Conservation (phyloP, 345 rosid genomes). For the Geranium rotundifolium region DNA sequence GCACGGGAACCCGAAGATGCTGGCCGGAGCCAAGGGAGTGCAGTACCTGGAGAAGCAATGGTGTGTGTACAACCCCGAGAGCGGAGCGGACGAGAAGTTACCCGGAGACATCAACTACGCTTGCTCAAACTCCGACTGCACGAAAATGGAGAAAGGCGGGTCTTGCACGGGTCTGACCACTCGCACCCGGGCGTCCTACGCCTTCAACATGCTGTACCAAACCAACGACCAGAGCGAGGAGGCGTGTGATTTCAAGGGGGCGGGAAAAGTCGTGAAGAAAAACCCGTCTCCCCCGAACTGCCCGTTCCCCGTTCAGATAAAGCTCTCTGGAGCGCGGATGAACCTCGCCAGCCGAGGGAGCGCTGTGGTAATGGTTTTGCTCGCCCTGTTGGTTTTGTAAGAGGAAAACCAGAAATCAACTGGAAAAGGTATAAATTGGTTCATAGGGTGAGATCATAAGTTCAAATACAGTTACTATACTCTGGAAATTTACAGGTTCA, state of each 20-base stretch:
- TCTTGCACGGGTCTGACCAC: slow-evolving; percentile 31
- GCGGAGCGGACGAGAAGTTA: slow-evolving; percentile 1
- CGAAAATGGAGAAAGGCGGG: slow-evolving; percentile 23
- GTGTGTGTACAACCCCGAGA: slow-evolving; percentile 35
- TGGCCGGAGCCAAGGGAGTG: slow-evolving; percentile 50
- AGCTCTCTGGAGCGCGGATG: slow-evolving; percentile 23
- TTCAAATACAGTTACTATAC: no score
- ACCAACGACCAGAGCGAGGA: slow-evolving; percentile 37
- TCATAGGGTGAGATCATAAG: no score
- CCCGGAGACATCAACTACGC: slow-evolving; percentile 30
- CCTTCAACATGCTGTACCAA: slow-evolving; percentile 70
- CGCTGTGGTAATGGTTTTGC: no score
- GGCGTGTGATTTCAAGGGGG: slow-evolving; percentile 58
- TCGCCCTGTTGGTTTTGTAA: no score
- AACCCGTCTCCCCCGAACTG: slow-evolving; percentile 37
- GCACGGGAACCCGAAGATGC: slow-evolving; percentile 31
- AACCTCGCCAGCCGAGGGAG: slow-evolving; percentile 2
- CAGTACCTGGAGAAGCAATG: slow-evolving; percentile 46
- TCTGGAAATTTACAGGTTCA: background rate
- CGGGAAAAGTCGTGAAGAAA: slow-evolving; percentile 27
- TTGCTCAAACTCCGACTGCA: slow-evolving; percentile 50
- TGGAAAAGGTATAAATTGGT: no score
- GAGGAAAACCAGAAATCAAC: no score
- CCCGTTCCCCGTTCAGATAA: slow-evolving; percentile 51
- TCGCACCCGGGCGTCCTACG: slow-evolving; percentile 38